Percentiles rank a stretch among this genome's conserved stretches.
Evolutionary conservation across 768 basidiomycete genomes (phyloP).

Genomic region (Leccinum incarnatum): DNA sequence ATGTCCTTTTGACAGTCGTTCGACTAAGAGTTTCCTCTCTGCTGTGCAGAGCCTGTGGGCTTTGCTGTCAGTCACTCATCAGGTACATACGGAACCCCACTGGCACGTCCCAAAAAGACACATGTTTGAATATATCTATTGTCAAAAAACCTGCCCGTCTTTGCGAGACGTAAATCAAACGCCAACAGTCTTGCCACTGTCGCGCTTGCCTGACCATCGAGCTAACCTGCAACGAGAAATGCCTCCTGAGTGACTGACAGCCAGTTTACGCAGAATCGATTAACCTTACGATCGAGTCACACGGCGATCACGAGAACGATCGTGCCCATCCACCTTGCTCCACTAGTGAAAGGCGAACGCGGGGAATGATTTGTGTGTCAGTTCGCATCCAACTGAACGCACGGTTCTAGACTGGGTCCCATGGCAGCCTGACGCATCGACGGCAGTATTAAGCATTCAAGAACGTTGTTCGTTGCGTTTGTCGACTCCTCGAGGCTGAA

Average conservation of each 20-base stretch:
- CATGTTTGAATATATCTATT: conserved; percentile 8
- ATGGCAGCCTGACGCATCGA: background rate
- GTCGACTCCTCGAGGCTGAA: conserved; percentile 5
- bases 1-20: conserved; percentile 14
- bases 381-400: background rate
- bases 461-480: background rate
- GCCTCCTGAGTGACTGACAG: conserved; percentile 8
- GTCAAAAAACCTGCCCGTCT: conserved; percentile 3
- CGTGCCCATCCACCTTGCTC: background rate
- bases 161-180: conserved; percentile 23
- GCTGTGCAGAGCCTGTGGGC: background rate
- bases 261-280: conserved; percentile 5
- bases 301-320: conserved; percentile 5
- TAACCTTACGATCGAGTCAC: conserved; percentile 4
- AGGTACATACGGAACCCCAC: background rate
- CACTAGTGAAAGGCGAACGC: background rate
- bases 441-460: background rate
- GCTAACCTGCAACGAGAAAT: background rate
- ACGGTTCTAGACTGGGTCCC: background rate
- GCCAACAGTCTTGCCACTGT: conserved; percentile 7
- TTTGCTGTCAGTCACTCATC: conserved; percentile 7
- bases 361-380: background rate
- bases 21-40: background rate
- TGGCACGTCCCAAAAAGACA: conserved; percentile 2
- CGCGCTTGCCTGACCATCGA: background rate